Evolutionary conservation across 2,329 filamentous ascomycete genomes (phyloP), one percentile per base, ranked within the genome.

Genomic region (Blastomyces parvus): DNA sequence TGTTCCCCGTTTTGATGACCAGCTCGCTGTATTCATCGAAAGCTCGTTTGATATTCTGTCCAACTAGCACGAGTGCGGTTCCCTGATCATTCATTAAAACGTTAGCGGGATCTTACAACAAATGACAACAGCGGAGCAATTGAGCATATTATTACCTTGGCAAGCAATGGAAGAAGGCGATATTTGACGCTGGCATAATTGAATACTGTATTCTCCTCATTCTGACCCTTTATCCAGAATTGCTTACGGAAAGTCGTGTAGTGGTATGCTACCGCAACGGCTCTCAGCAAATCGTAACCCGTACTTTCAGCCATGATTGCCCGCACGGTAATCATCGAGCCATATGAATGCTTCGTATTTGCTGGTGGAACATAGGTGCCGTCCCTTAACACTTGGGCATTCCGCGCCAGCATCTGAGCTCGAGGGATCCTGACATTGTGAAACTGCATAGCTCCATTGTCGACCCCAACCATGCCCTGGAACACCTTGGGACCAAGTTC

Each of bases 381-480:
- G 36, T 71, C 67, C n/a, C 67, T 60, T n/a, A 67, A 63, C 11
- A 76, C 69, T 40, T 69, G 64, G 2, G 72, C 68, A 63, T 73
- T 68, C 4, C 70, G 63, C 19, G 65, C 67, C 17, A 77, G 65
- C 68, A 76, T 72, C 40, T 74, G 70, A 33, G 62, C 67, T 30
- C 73, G 68, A 11, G 74, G 74, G 48, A 76, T 70, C 22, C 71
- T 67, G 30, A 75, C 70, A 36, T 73, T 63, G 48, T 74, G 63
- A 58, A 77, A 75, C 56, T 67, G 67, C 36, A 73, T 67, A 44
- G 71, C 74, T 27, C 73, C 74, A 64, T 76, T 77, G 48, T 66
- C 63, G 3, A 64, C 62, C 17, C 65, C 66, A 2, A 68, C 64
- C 65, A 69, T 68, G 6, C 66, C 67, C 63, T 68, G 66, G 53